Evolutionary conservation across 805 yeast genomes (phyloP).

Genomic region (Myxozyma vanderwaltii): DNA sequence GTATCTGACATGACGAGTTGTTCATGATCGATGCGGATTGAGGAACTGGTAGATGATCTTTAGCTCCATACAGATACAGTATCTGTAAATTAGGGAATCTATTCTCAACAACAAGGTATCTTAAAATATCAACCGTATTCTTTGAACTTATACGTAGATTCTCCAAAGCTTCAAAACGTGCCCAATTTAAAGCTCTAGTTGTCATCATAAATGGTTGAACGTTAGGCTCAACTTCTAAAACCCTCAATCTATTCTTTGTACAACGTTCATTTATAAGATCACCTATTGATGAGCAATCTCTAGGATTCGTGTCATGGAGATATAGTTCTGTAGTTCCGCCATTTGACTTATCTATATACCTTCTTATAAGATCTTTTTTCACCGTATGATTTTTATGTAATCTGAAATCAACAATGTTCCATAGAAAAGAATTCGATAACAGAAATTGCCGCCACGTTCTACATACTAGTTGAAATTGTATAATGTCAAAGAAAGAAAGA

Average conservation of each 20-base stretch:
- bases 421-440: background rate
- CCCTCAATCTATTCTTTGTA: background rate
- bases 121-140: background rate
- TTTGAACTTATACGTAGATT: background rate
- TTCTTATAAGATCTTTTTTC: background rate
- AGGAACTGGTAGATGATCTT: background rate
- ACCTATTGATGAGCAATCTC: background rate
- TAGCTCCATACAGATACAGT: background rate
- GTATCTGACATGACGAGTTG: background rate
- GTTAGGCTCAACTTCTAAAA: background rate
- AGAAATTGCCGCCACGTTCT: conserved; percentile 11
- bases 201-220: background rate
- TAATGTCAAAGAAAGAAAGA: conserved; percentile 8
- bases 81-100: conserved; percentile 2
- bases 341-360: background rate
- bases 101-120: background rate
- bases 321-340: background rate
- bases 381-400: background rate
- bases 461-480: conserved; percentile 7
- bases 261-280: background rate
- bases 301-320: background rate
- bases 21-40: background rate
- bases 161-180: background rate
- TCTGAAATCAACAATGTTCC: conserved; percentile 18
- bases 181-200: background rate